A percentile compares a stretch with the other conserved stretches of the same genome.
Conservation (phyloP, 1,284 basidiomycete species). For the Grifola frondosa region DNA sequence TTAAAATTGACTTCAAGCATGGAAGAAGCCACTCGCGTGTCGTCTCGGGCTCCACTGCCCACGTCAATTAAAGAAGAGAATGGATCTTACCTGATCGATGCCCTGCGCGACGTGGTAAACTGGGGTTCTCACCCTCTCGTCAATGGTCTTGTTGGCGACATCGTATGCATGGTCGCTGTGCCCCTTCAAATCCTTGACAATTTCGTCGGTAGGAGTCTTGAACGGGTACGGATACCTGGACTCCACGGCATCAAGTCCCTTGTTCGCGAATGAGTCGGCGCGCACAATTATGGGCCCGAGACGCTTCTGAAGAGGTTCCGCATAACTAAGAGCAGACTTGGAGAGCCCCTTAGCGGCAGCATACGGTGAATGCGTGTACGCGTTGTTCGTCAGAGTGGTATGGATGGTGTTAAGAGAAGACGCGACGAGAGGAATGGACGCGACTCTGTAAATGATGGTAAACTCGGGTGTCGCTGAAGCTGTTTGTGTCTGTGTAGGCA, state of each 20-base stretch:
- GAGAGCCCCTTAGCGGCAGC: conserved; percentile 59
- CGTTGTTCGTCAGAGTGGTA: conserved; percentile 54
- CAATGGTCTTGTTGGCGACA: conserved; percentile 63
- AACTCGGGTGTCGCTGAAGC: conserved; percentile 46
- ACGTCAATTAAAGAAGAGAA: too few relatives aligned
- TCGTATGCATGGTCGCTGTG: conserved; percentile 53
- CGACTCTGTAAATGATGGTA: conserved; percentile 61
- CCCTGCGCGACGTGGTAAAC: conserved; percentile 62
- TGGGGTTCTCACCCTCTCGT: conserved; percentile 62
- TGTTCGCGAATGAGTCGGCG: conserved; percentile 67
- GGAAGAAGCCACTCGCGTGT: neutral
- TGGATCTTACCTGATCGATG: conserved; percentile 63
- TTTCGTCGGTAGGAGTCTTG: conserved; percentile 67
- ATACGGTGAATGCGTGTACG: conserved; percentile 63
- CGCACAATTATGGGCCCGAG: conserved; percentile 63
- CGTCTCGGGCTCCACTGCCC: too few relatives aligned
- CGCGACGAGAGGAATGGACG: conserved; percentile 67
- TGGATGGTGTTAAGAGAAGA: conserved; percentile 61
- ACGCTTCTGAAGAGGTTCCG: conserved; percentile 62
- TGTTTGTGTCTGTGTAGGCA: conserved; percentile 43
- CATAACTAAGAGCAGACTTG: conserved; percentile 55
- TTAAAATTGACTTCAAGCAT: too few relatives aligned
- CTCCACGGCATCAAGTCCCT: conserved; percentile 72
- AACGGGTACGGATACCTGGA: conserved; percentile 74
- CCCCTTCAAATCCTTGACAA: conserved; percentile 58